Evolutionary conservation across 306 rosid species (phyloP), one percentile per base, ranked within the genome.

Genomic region (Rosa lucieae): DNA sequence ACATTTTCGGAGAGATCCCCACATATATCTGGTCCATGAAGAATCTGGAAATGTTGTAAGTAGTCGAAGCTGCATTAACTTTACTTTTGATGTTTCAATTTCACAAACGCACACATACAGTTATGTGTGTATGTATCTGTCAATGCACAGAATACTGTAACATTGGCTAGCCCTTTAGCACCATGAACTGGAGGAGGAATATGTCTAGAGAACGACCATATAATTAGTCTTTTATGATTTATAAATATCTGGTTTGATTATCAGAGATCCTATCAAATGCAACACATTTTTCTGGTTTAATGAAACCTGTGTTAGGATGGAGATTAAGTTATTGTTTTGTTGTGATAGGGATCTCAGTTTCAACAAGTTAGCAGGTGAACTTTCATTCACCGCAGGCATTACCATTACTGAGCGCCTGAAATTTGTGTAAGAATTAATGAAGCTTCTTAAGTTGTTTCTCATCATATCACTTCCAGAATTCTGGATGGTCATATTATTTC

Each of bases 1-100:
- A 92, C 74, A 85, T 94, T 80, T 77, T 82, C 8, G 97, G 96
- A 78, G 79, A 80, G 80, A 83, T 92, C 72, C 93, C 97, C n/a
- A 52, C 83, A 39, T 86, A 87, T 77, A 71, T 89, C 82, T 90
- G 92, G 98, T 77, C 74, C 12, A 69, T 83, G 85, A 69, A 67
- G 78, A 9, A 0, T 1, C 75, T 90, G 78, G 53, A 44, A 40
- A 82, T 83, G 93, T 35, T 94, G 98, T 90, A 85, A 89, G 98
- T 88, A 77, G 75, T 32, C 5, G 6, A 44, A 12, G 75, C 51
- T 13, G 44, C 26, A 56, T 11, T n/a, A 53, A 40, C 23, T 3
- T 37, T 39, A 73, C 65, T 51, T 17, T 43, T 55, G 44, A 52
- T 65, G 42, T 46, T 79, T 65, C 53, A 72, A 15, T 67, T 18